Conservation (phyloP, 306 rosid genomes). For the Sindora glabra region DNA sequence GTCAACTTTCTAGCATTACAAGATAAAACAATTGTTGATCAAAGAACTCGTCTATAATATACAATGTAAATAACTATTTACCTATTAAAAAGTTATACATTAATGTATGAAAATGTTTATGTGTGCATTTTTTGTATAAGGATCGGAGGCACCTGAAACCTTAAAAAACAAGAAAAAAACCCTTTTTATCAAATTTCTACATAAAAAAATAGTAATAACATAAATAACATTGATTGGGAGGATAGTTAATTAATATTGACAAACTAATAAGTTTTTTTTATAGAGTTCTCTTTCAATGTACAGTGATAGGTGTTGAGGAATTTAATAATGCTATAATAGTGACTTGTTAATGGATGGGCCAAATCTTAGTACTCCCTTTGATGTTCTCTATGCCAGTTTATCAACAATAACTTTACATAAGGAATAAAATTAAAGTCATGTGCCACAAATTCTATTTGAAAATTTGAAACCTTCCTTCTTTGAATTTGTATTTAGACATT, state of each 20-base stretch:
- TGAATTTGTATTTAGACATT: no score
- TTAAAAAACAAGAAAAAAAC: no score
- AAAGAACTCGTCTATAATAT: background rate
- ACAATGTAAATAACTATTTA: slow-evolving; percentile 15
- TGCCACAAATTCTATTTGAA: no score
- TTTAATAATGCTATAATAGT: slow-evolving; percentile 96
- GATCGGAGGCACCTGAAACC: slow-evolving; percentile 87
- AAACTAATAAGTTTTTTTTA: slow-evolving; percentile 39
- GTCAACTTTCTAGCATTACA: no score
- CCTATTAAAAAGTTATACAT: slow-evolving; percentile 98
- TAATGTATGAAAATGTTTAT: slow-evolving; percentile 86
- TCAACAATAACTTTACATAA: slow-evolving; percentile 19
- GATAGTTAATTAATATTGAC: slow-evolving; percentile 12
- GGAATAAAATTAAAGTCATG: background rate
- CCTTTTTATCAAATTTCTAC: background rate
- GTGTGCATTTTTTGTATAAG: slow-evolving; percentile 83
- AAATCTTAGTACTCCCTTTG: slow-evolving; percentile 82
- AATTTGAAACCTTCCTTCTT: no score
- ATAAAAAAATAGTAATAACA: slow-evolving; percentile 2
- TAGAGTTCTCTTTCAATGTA: slow-evolving; percentile 87
- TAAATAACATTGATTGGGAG: background rate
- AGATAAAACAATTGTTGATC: background rate
- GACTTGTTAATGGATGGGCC: slow-evolving; percentile 81
- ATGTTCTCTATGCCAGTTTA: slow-evolving; percentile 88
- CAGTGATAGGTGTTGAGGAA: slow-evolving; percentile 74